phyloP scores from a whole-genome alignment of 305 asterid species.

The Solanum hybrid region DNA sequence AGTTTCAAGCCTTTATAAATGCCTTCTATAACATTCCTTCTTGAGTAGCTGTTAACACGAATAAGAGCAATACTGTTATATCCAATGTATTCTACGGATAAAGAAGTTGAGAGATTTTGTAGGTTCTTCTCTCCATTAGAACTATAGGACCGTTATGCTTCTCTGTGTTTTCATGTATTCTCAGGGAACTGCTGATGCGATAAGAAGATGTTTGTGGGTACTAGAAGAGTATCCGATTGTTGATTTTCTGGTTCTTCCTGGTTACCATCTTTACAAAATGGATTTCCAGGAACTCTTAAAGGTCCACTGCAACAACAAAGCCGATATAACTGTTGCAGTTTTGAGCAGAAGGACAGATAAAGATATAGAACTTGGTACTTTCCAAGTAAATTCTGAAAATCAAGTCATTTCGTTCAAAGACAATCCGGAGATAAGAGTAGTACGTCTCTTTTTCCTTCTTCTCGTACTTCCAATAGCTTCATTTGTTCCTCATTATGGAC shows the following conservation, averaged over 20 bases:
- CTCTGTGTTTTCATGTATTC: neutral
- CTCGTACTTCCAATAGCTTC: constrained; percentile 16
- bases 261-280: constrained; percentile 72
- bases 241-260: constrained; percentile 68
- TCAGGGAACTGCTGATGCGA: constrained; percentile 82
- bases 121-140: neutral
- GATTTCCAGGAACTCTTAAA: constrained; percentile 50
- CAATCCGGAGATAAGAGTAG: constrained; percentile 6
- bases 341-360: constrained; percentile 15
- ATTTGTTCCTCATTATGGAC: neutral
- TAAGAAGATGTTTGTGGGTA: constrained; percentile 66
- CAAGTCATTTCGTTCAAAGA: constrained; percentile 43
- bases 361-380: constrained; percentile 40
- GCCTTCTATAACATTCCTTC: neutral
- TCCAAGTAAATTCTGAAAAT: constrained; percentile 32
- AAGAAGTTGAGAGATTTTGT: neutral
- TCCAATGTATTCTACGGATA: neutral
- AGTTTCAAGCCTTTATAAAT: neutral
- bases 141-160: neutral
- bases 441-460: constrained; percentile 1
- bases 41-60: neutral
- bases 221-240: constrained; percentile 48
- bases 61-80: neutral
- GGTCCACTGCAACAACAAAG: constrained; percentile 31
- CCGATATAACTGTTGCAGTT: constrained; percentile 51